Base-by-base conservation (phyloP, 768 basidiomycete genomes). In the Pholiota microspora region DNA sequence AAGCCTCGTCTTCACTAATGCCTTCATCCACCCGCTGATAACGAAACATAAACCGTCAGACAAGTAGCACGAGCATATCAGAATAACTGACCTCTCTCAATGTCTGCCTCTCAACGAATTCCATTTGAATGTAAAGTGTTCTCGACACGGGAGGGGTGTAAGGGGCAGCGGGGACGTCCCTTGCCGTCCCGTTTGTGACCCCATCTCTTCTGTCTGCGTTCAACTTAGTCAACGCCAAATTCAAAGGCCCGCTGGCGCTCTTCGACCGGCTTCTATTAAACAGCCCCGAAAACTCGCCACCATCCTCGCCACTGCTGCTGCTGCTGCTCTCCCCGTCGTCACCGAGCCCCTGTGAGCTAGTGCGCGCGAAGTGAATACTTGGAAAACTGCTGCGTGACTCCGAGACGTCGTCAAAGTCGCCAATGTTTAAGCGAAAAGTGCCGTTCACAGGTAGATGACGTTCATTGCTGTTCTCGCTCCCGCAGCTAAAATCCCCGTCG, bases 91-190 rank as follows among this genome's bases (percentile, higher is more conserved):
- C 91, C 79, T 97, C 94, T 69, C 82, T 84, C 64, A 98, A 68
- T 0, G 94, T 98, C 71, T 96, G 93, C 21, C 89, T 80, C 67
- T 94, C 92, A 7, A 94, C 92, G 62, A 90, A 94, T 70, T 94
- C 92, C 94, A 98, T 98, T 68, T 96, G 93, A 50, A 98, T 98
- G 64, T 96, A 98, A 16, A 97, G 72, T 7, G 88, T 92, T 55
- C 89, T 68, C 15, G 74, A 71, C 40, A 77, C 56, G 52, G 64
- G 55, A 12, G 73, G 74, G 1, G 66, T 59, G 4, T 65, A 55
- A 8, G 51, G 49, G 5, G 49, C 49, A 3, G 55, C 50, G 3
- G 36, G 53, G 1, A 34, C 21, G 18, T 12, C 34, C 23, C 24
- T 25, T 16, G 35, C 12, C 25, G 28, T 35, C 12, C 42, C 51